Evolutionary conservation across 108 stramenopile species (phyloP), one percentile per base, ranked within the genome.

Genomic region (Cyclostephanos tholiformis): DNA sequence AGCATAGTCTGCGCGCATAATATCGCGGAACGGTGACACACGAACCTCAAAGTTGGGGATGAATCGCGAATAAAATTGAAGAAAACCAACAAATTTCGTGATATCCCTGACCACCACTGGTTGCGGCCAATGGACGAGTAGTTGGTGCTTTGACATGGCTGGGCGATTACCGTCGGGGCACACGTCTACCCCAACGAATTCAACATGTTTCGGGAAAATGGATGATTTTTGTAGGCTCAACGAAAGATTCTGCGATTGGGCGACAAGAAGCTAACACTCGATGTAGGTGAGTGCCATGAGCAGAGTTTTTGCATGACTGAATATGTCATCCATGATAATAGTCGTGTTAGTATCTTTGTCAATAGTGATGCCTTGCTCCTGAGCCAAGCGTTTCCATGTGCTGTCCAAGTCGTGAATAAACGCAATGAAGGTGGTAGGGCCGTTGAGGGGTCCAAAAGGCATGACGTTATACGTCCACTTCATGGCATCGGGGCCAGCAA

Each of bases 111-210:
- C 53, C n/a, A n/a, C 29, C 3, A 4, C 5, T 14, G 72, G 72
- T 43, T 4, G 0, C 6, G 72, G 63, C 63, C 63, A 65, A 0
- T 30, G 20, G 4, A 8, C 1, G 7, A 73, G 32, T 0, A 73
- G 41, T 0, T 73, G 20, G 25, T 53, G 52, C 20, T 53, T 53
- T 5, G 52, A 53, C 52, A 53, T 53, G 5, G n/a, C 52, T 1
- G 52, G 72, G 20, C 55, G 51, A 56, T 57, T 75, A 1, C 65
- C 65, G 56, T 67, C 62, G 3, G 1, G 25, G 20, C 52, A 36
- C 14, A 75, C 46, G 23, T 75, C 74, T 49, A 50, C 22, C 12
- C 74, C 74, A 5, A 75, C 74, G 38, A 75, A 72, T 20, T 62
- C 62, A 44, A 59, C 6, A 1, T 6, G 71, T 14, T 66, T 48